These are phyloP conservation scores for Sanghuangporus sanghuang DNA, from an alignment of 1,284 basidiomycete genomes.

Conservation along the genomic window DNA sequence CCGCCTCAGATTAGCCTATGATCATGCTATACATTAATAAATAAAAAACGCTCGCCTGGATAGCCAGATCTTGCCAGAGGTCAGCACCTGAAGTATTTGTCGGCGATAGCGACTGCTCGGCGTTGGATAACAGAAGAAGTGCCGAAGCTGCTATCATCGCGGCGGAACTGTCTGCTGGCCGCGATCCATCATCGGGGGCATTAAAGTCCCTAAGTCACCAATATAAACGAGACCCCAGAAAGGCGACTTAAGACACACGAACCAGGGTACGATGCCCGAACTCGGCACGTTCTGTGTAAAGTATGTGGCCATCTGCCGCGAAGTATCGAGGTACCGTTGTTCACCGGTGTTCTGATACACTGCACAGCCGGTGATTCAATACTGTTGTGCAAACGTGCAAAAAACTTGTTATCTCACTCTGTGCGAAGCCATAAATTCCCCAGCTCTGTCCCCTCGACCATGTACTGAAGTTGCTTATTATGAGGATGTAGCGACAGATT, in stretches of 20 bases:
- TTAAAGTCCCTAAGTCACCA: conserved; percentile 55
- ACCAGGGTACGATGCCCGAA: conserved; percentile 63
- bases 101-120: conserved; percentile 35
- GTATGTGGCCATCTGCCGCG: conserved; percentile 50
- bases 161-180: conserved; percentile 65
- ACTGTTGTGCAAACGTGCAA: not conserved
- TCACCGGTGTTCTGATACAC: conserved; percentile 54
- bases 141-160: conserved; percentile 55
- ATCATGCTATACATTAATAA: not conserved
- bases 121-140: conserved; percentile 48
- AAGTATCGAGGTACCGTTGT: conserved; percentile 47
- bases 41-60: conserved; percentile 31
- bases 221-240: not conserved
- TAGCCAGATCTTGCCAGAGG: conserved; percentile 43
- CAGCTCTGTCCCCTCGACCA: conserved; percentile 70
- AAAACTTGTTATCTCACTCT: conserved; percentile 38
- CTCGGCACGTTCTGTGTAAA: conserved; percentile 51
- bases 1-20: not conserved
- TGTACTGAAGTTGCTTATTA: conserved; percentile 38
- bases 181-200: conserved; percentile 47
- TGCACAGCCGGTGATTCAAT: conserved; percentile 21
- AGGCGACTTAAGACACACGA: conserved; percentile 12
- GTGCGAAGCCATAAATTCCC: conserved; percentile 65
- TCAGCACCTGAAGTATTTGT: conserved; percentile 31
- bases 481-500: not conserved